phyloP scores from a whole-genome alignment of 2,329 filamentous ascomycete species.

The Xylaria arbuscula region DNA sequence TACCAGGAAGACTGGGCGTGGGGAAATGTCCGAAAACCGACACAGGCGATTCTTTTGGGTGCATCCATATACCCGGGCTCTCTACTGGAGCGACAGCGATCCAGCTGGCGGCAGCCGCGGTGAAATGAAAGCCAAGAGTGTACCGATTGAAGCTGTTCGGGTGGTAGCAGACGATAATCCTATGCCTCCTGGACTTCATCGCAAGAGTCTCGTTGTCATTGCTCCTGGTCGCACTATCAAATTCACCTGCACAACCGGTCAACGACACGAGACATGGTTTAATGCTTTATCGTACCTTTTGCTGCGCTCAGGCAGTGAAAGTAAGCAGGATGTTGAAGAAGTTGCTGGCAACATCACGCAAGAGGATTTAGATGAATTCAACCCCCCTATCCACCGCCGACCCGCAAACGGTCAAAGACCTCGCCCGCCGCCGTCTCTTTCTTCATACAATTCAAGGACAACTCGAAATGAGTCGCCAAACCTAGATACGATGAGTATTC shows the following conservation, averaged over 20 bases:
- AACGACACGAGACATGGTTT: conserved; percentile 98
- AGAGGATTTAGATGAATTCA: conserved; percentile 82
- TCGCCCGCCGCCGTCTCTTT: conserved; percentile 73
- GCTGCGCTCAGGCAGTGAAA: conserved; percentile 76
- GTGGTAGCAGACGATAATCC: conserved; percentile 96
- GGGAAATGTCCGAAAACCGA: conserved; percentile 86
- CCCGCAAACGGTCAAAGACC: conserved; percentile 59
- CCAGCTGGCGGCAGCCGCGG: conserved; percentile 81
- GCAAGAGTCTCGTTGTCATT: conserved; percentile 90
- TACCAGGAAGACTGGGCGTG: conserved; percentile 91
- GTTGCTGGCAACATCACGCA: conserved; percentile 67
- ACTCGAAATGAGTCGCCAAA: conserved; percentile 73
- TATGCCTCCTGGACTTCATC: conserved; percentile 91
- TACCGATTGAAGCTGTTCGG: conserved; percentile 90
- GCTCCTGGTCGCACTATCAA: conserved; percentile 90
- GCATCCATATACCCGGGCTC: conserved; percentile 92
- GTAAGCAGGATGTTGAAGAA: conserved; percentile 70
- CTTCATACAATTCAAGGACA: conserved; percentile 82
- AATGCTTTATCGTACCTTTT: conserved; percentile 95
- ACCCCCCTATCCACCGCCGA: conserved; percentile 67
- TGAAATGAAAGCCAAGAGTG: conserved; percentile 85
- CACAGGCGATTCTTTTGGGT: conserved; percentile 99
- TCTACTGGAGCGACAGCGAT: conserved; percentile 96
- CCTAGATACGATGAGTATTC: conserved; percentile 62
- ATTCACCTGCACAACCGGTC: conserved; percentile 92